Evolutionary conservation across 1,284 basidiomycete species (phyloP).

Genomic region (Cerrena zonata): DNA sequence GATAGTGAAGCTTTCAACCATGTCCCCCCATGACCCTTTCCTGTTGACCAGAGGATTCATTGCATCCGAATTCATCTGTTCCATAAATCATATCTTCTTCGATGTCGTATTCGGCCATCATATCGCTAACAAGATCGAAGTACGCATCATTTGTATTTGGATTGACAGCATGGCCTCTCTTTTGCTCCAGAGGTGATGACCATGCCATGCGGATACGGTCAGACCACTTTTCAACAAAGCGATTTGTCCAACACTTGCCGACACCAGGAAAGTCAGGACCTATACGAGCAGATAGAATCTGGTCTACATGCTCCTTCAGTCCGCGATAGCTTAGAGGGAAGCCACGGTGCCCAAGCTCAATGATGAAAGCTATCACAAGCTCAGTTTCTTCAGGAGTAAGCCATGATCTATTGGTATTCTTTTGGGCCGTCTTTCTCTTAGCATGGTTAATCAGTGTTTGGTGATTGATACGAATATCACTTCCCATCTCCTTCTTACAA

Average conservation of each 20-base stretch:
- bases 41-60: constrained; percentile 11
- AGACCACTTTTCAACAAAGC: constrained; percentile 30
- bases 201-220: constrained; percentile 25
- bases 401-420: not conserved
- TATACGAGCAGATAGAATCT: constrained; percentile 17
- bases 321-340: constrained; percentile 30
- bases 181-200: constrained; percentile 26
- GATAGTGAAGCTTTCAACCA: constrained; percentile 25
- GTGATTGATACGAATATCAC: not conserved
- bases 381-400: not conserved
- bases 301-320: constrained; percentile 21
- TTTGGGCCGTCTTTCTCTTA: not conserved
- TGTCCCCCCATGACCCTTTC: constrained; percentile 12
- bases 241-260: constrained; percentile 32
- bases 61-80: constrained; percentile 33
- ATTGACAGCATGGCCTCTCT: constrained; percentile 33
- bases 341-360: constrained; percentile 24
- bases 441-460: not conserved
- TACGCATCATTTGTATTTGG: constrained; percentile 27
- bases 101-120: constrained; percentile 17
- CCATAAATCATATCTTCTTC: constrained; percentile 24
- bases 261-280: constrained; percentile 30
- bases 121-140: constrained; percentile 18
- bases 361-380: constrained; percentile 14
- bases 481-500: not conserved